Conservation (phyloP, 1,284 basidiomycete species). For the Cutaneotrichosporon sp. region DNA sequence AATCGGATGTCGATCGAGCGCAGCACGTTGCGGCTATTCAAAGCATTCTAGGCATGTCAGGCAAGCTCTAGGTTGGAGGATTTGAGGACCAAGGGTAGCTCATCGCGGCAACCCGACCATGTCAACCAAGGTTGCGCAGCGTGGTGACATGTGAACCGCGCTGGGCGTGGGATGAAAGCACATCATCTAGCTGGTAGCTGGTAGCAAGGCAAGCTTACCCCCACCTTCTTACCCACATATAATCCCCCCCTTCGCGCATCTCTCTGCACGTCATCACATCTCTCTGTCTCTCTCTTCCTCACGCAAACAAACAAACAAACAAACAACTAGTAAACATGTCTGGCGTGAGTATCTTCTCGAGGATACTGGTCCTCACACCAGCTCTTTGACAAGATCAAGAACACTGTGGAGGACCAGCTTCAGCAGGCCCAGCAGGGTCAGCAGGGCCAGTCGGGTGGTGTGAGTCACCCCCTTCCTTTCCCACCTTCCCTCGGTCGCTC, state of each 20-base stretch:
- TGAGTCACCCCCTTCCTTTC: background rate
- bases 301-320: slow-evolving; percentile 10
- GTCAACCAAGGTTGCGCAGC: background rate
- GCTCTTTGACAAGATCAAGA: slow-evolving; percentile 22
- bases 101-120: background rate
- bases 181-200: background rate
- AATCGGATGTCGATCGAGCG: too few relatives aligned
- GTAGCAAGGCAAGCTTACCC: background rate
- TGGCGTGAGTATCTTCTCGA: slow-evolving; percentile 13
- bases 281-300: slow-evolving; percentile 1
- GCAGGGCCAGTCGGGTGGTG: background rate
- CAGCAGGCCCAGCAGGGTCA: background rate
- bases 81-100: too few relatives aligned
- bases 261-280: background rate
- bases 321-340: slow-evolving; percentile 17
- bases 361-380: slow-evolving; percentile 3
- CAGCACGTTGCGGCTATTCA: too few relatives aligned
- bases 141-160: too few relatives aligned
- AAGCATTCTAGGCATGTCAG: too few relatives aligned
- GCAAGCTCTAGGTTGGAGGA: too few relatives aligned
- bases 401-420: slow-evolving; percentile 14
- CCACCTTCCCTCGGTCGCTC: too few relatives aligned
- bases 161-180: background rate
- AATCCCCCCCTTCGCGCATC: background rate
- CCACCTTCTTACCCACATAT: background rate